Evolutionary conservation across 805 yeast species (phyloP), one percentile per base, ranked within the genome.

Genomic region (Nakazawaea ishiwadae): DNA sequence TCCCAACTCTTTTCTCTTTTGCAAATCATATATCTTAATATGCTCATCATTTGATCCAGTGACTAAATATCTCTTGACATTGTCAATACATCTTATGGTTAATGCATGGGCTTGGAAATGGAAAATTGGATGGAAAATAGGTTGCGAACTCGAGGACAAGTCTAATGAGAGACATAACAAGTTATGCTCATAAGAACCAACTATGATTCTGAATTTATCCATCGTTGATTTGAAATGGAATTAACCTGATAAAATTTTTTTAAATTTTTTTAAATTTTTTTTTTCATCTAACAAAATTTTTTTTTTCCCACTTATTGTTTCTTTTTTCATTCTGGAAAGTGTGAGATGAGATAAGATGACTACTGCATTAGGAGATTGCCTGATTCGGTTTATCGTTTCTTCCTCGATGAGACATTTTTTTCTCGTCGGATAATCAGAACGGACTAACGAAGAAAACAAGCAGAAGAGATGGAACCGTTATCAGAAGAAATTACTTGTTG

Each of bases 41-140:
- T 87, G 96, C 60, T 93, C 98, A 59, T 93, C 99, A 58, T 91
- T 91, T 4, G 95, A 81, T 4, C 98, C 99, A 3, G 96, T 84
- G 3, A 89, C 97, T 31, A 93, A 66, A 56, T 88, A 89, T 54
- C 96, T 70, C 52, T 77, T 83, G 21, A 93, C 86, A 16, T 81
- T 68, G 48, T 91, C 96, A 50, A 93, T 70, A 36, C 93, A 73
- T 59, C 90, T 83, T 42, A 93, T 87, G 27, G 96, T 84, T 39
- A 88, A 71, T 0, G 96, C 70, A 62, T 93, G 99, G 1, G 99
- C 96, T 52, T 91, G 88, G 63, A 93, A 91, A 60, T 93, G 97
- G 69, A 93, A 93, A 32, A 93, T 81, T 2, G 98, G 96, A 35
- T 88, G 89, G 65, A 93, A 93, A 8, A 86, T 69, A 1, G 89